Evolutionary conservation across 108 stramenopile genomes (phyloP), one percentile per base, ranked within the genome.

Genomic region (Skeletonema marinoi): DNA sequence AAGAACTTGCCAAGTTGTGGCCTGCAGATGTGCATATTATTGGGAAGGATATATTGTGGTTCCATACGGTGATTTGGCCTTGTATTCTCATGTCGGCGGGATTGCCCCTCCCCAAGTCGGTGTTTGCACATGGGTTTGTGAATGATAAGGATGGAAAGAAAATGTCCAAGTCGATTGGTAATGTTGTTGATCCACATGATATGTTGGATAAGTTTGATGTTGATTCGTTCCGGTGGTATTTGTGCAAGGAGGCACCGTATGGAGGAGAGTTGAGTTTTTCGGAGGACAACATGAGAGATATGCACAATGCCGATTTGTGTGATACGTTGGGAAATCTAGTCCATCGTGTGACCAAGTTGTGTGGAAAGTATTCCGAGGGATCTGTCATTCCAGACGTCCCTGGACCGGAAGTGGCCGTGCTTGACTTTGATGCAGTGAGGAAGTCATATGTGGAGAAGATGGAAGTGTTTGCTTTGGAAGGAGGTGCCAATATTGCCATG

Each of bases 11-110:
- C 14, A 78, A 87, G 4, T 92, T 93, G 75, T 99, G 99, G 99
- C 99, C 99, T 8, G 97, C 97, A 1, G 75, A 91, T 63, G 87
- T 96, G 17, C 99, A 99, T 66, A 86, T 99, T 19, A 98, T 99
- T 74, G 98, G 99, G 31, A 99, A 99, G 80, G 99, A 99, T 80
- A 99, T 99, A 58, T 78, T 98, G 17, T 97, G 99, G 93, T 99
- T 99, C 79, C 99, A 99, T 75, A 90, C 94, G 6, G 97, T 99
- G 30, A 98, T 98, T 81, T 99, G 99, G 99, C 98, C 98, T 29
- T 96, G 95, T 78, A 89, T 99, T 32, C 93, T 99, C 77, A 97
- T 98, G 96, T 94, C 94, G 12, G 99, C 98, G 2, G 90, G 84
- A 29, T 54, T 99, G 17, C 89, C 93, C 2, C 85, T 98, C 41